Base-by-base conservation (phyloP, 1,284 basidiomycete genomes). In the Cutaneotrichosporon cyanovorans region DNA sequence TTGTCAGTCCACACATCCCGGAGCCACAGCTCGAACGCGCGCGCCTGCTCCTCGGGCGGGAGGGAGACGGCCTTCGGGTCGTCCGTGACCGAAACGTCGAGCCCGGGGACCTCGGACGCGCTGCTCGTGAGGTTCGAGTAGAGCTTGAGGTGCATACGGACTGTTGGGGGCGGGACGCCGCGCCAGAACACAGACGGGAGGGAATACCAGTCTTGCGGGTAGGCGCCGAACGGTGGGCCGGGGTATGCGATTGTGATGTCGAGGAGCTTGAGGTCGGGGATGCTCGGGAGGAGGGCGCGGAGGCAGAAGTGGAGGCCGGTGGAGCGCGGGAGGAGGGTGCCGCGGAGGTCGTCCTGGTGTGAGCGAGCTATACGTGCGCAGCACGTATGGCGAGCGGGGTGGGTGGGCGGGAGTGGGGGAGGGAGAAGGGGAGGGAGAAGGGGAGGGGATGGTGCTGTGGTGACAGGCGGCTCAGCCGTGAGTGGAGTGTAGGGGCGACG, bases 231-330 rank as follows among this genome's bases (percentile, higher is more conserved):
- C 1, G 75, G 73, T 4, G 75, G 68, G 75, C 90, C 91, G 45
- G 91, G 89, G 69, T 96, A 96, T 16, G 85, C 80, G 53, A 92
- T 78, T 0, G 92, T 95, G 37, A 91, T 74, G 63, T 93, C 90
- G n/a, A 96, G 74, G 16, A 98, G 72, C 58, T 83, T 79, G 51
- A 97, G 75, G 50, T 79, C 78, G 18, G 84, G 83, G 35, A 93
- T 78, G 42, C 84, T 78, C 16, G 86, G 83, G 9, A 81, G 76
- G 9, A 97, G 77, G 0, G 87, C 84, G 21, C 88, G 79, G 31
- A 96, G 73, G 53, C 83, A 87, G 66, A 87, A 89, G 51, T 86
- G 82, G 42, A 96, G 73, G 1, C 93, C 93, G 0, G 89, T 95
- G 21, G 90, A 87, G 39, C 92, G 80, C 1, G 93, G 93, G 39